Conservation (phyloP, 1,139 yeast genomes). For the Petasospora rhodanensis region DNA sequence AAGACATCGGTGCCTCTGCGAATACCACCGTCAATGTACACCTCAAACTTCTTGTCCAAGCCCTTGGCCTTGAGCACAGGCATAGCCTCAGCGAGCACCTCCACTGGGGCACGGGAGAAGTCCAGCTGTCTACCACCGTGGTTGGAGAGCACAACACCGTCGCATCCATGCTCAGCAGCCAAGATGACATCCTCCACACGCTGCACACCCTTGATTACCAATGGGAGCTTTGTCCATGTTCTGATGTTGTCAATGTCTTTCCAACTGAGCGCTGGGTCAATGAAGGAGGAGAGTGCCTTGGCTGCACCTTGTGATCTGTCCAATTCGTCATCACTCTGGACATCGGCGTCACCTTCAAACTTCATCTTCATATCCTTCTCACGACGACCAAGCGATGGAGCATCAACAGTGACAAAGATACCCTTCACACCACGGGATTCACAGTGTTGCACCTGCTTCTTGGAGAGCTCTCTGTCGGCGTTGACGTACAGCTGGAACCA, state of each 20-base stretch:
- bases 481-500: conserved; percentile 93
- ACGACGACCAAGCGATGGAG: conserved; percentile 91
- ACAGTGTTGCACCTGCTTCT: conserved; percentile 48
- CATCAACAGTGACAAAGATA: conserved; percentile 72
- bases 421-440: conserved; percentile 58
- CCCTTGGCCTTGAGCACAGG: conserved; percentile 46
- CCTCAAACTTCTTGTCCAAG: conserved; percentile 32
- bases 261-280: conserved; percentile 70
- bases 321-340: conserved; percentile 51
- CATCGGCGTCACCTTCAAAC: conserved; percentile 55
- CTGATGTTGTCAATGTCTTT: conserved; percentile 40
- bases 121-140: conserved; percentile 78
- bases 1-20: conserved; percentile 66
- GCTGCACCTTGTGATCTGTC: conserved; percentile 84
- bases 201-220: conserved; percentile 61
- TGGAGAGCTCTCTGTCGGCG: conserved; percentile 57
- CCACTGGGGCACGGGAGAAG: conserved; percentile 62
- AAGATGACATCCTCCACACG: conserved; percentile 64
- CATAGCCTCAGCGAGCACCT: conserved; percentile 60
- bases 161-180: conserved; percentile 65
- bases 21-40: conserved; percentile 52
- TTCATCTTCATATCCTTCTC: conserved; percentile 74
- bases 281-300: conserved; percentile 76
- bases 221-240: conserved; percentile 43
- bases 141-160: conserved; percentile 68